Base-by-base conservation (phyloP, 257 asterid species). In the Solanum sejunctum region DNA sequence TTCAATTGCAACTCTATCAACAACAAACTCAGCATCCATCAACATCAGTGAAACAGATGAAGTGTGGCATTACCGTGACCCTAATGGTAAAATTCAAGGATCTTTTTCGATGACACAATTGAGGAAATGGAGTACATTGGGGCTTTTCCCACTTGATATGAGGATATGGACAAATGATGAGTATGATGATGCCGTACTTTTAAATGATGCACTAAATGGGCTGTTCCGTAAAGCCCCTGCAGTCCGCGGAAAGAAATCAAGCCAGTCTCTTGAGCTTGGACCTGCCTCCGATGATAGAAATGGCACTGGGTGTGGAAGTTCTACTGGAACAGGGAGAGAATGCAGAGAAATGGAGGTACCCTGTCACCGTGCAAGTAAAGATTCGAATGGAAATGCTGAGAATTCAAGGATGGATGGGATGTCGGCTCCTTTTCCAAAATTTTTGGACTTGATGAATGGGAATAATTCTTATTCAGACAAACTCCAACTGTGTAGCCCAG, bases 11-110 rank as follows among this genome's bases (percentile, higher is more conserved):
- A 84, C 89, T 84, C 70, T 86, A 87, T 85, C 86, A 20, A 16
- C 66, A 10, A 90, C 83, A 47, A 91, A 86, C 72, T 69, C 90
- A 20, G 85, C 89, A 5, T 71, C 92, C 83, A 67, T 89, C 80
- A 86, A 88, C 83, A 84, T 84, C 83, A 88, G 93, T 49, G 98
- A 92, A 85, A 90, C 92, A 16, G 93, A 94, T 81, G 91, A 92
- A 84, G 86, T 93, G 85, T 94, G 98, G 98, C 97, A 93, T 86
- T 94, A 94, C 80, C 97, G 96, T 26, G 98, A 94, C 84, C 98
- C 97, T 26, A 89, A 89, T 84, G 93, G 97, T 63, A 92, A 88
- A 86, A 89, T 91, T 77, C 98, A 92, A 86, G 98, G 98, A 49
- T 95, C 96, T 13, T 94, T 94, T 89, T 80, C 97, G 41, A 90